A percentile compares a stretch with the other conserved stretches of the same genome.
These are phyloP conservation scores for Taphrina sp. DNA, from an alignment of 1,139 yeast genomes.

Conservation along the genomic window DNA sequence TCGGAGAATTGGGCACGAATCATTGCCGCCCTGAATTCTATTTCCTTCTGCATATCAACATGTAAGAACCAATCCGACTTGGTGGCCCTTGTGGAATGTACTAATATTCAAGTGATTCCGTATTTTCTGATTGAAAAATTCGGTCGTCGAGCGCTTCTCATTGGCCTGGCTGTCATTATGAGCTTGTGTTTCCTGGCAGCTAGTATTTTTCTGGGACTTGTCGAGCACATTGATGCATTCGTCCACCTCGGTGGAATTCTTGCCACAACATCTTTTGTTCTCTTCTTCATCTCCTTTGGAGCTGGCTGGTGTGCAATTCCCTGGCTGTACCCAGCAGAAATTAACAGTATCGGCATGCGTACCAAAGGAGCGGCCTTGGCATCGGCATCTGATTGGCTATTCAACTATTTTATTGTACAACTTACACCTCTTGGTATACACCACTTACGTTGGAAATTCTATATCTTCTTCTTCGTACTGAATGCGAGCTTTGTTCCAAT, in stretches of 20 bases:
- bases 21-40: slow-evolving; percentile 26
- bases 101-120: no score
- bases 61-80: no score
- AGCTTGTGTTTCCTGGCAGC: slow-evolving; percentile 36
- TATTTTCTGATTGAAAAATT: slow-evolving; percentile 55
- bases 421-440: slow-evolving; percentile 53
- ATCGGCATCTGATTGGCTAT: slow-evolving; percentile 57
- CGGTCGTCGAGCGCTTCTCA: slow-evolving; percentile 62
- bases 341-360: slow-evolving; percentile 50
- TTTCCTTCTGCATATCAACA: slow-evolving; percentile 18
- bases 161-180: slow-evolving; percentile 45
- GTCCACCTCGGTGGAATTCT: slow-evolving; percentile 33
- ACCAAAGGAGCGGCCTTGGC: slow-evolving; percentile 58
- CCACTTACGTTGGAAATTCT: slow-evolving; percentile 51
- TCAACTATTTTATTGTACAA: slow-evolving; percentile 57
- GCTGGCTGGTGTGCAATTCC: slow-evolving; percentile 38
- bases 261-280: slow-evolving; percentile 38
- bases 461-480: slow-evolving; percentile 51
- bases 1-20: slow-evolving; percentile 8
- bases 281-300: slow-evolving; percentile 39
- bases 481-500: slow-evolving; percentile 48
- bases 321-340: slow-evolving; percentile 60
- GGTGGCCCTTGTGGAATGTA: no score
- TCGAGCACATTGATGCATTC: slow-evolving; percentile 36
- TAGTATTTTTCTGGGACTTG: slow-evolving; percentile 34